Evolutionary conservation across 805 yeast genomes (phyloP), one percentile per base, ranked within the genome.

Genomic region (Starmerella tilneyi): DNA sequence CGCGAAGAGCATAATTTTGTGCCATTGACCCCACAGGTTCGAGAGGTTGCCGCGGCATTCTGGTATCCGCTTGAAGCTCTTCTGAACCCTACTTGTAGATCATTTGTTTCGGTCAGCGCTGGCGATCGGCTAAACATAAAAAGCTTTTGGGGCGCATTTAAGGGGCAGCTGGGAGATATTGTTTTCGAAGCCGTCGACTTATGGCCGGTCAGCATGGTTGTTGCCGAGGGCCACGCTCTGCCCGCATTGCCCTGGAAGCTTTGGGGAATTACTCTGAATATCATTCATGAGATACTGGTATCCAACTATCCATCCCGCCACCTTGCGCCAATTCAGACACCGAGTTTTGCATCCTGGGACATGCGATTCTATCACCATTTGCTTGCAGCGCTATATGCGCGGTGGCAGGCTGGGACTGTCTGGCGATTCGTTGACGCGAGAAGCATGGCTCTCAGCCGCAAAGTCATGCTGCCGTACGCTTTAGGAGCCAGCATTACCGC

Each of bases 231-330:
- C 9, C 31, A 22, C 8, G 40, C 7, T 8, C 32, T 43, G 9
- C 56, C 54, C 5, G 42, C 43, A 3, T 53, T 52, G 1, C 63
- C 63, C 0, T 59, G 56, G 51, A 55, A 53, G 41, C 54, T 64
- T 36, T 65, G 70, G 70, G 70, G 70, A 4, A 53, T 65, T 11
- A 64, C 69, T 8, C 56, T 59, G 24, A 60, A 59, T 7, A 53
- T 63, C 16, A 40, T 65, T 22, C 54, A 52, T 12, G 69, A 65
- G 36, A 41, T 64, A n/a, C 46, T 59, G 13, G 54, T 54, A 28
- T 15, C 58, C 9, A 24, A 55, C 3, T 48, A 51, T 17, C 63
- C 63, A 2, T 49, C 50, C 5, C 15, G 1, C 6, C 21, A 15
- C 2, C 15, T 36, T 13, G 9, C 30, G n/a, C 40, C 31, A 4